These are phyloP conservation scores for Aureobasidium uvarum DNA, from an alignment of 2,329 filamentous ascomycete genomes.

Conservation along the genomic window DNA sequence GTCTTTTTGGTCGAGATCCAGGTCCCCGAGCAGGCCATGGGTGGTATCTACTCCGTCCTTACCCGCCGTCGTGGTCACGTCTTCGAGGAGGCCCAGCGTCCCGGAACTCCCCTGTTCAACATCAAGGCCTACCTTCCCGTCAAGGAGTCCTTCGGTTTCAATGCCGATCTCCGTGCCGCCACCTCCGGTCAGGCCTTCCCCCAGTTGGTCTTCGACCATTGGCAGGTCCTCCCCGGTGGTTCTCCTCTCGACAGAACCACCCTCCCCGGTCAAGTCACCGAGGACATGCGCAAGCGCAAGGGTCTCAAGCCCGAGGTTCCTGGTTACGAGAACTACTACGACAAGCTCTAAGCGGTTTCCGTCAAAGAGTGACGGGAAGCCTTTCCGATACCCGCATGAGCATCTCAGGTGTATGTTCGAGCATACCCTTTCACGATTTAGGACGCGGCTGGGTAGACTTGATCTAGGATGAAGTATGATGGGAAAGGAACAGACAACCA, in stretches of 20 bases:
- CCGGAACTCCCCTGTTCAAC: conserved; percentile 98
- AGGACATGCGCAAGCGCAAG: conserved; percentile 97
- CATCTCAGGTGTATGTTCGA: conserved; percentile 24
- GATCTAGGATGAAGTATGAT: conserved; percentile 20
- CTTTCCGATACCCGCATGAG: conserved; percentile 26
- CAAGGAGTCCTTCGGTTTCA: conserved; percentile 99
- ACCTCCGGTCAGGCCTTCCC: conserved; percentile 99
- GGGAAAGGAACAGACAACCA: conserved; percentile 11
- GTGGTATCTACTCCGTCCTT: conserved; percentile 99
- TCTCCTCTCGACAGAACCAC: conserved; percentile 79
- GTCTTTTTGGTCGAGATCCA: conserved; percentile 99
- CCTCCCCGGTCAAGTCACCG: conserved; percentile 80
- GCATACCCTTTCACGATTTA: conserved; percentile 23
- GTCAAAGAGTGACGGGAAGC: conserved; percentile 21
- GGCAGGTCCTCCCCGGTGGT: conserved; percentile 93
- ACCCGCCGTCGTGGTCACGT: conserved; percentile 98
- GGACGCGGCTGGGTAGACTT: conserved; percentile 26
- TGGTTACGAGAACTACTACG: conserved; percentile 95
- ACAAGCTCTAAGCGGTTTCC: conserved; percentile 77
- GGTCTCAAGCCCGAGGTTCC: conserved; percentile 97
- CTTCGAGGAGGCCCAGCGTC: conserved; percentile 96
- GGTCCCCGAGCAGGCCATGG: conserved; percentile 97
- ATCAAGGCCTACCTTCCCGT: conserved; percentile 97
- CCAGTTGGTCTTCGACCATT: conserved; percentile 98
- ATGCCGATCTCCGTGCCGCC: conserved; percentile 87